Evolutionary conservation across 225 moss, liverwort and hornwort species (phyloP).

Genomic region (Climacium dendroides): DNA sequence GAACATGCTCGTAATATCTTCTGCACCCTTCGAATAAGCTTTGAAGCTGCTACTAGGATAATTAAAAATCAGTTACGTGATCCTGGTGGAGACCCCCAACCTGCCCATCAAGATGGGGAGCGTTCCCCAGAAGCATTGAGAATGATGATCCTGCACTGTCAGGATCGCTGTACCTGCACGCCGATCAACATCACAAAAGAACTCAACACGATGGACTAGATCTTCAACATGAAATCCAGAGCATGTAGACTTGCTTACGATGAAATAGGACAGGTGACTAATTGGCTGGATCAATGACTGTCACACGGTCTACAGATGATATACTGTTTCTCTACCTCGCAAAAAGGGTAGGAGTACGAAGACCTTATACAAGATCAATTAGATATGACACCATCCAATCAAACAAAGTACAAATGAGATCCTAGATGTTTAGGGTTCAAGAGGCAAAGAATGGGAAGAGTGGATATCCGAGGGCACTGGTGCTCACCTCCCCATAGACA

Average conservation of each 20-base stretch:
- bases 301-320: neutral
- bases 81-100: constrained; percentile 5
- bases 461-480: neutral
- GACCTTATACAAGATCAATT: neutral
- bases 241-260: neutral
- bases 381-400: neutral
- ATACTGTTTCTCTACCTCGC: neutral
- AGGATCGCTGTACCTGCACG: constrained; percentile 74
- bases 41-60: neutral
- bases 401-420: neutral
- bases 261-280: neutral
- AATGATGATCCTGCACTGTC: constrained; percentile 91
- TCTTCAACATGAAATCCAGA: neutral
- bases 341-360: neutral
- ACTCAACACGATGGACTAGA: neutral
- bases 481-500: constrained; percentile 92
- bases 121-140: constrained; percentile 82
- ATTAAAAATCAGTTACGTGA: neutral
- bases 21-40: neutral
- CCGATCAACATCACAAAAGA: neutral
- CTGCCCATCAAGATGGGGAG: constrained; percentile 92
- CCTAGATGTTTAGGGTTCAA: neutral
- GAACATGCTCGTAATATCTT: neutral
- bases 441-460: neutral
- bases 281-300: neutral